Evolutionary conservation across 345 rosid genomes (phyloP), one percentile per base, ranked within the genome.

Genomic region (Salix purpurea): DNA sequence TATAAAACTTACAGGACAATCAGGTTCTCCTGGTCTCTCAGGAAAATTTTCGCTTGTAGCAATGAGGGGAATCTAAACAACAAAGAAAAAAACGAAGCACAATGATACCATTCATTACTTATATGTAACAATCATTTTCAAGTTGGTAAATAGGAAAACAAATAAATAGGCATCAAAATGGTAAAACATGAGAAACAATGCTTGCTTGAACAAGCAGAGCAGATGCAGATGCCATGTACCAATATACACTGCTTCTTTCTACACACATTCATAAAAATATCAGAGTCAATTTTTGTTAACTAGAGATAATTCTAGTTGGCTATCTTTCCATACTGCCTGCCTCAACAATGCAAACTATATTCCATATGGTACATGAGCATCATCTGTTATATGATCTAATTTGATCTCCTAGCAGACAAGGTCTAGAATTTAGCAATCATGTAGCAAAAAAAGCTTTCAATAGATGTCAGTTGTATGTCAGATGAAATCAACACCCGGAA

Each of bases 11-110:
- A 93, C 99, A 16, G 97, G 99, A 86, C 99, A 95, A 87, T 95
- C 99, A 76, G 94, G 94, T 70, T 89, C 90, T 85, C 96, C 97
- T 44, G 90, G 87, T 83, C 97, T 89, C 85, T 90, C 92, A 54
- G 99, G 97, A 66, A 90, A 89, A 74, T 81, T 82, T 73, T 95
- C 97, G 48, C 58, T 73, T 21, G 83, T 78, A 71, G 86, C 74
- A 70, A 78, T 65, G 74, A 81, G 76, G 26, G 93, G 92, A 81
- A 92, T 94, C 99, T 95, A 81, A 77, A 83, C 56, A 80, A 82
- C 39, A 79, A 80, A 76, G 39, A 65, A 67, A 60, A 39, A 76
- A 65, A 23, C 6, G 6, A 4, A 2, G 73, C 36, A 76, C 65
- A 36, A 10, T 6, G 42, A 67, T 36, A 69, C 46, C 2, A 42